Base-by-base conservation (phyloP, 2,329 filamentous ascomycete species). In the Aspergillus latus region DNA sequence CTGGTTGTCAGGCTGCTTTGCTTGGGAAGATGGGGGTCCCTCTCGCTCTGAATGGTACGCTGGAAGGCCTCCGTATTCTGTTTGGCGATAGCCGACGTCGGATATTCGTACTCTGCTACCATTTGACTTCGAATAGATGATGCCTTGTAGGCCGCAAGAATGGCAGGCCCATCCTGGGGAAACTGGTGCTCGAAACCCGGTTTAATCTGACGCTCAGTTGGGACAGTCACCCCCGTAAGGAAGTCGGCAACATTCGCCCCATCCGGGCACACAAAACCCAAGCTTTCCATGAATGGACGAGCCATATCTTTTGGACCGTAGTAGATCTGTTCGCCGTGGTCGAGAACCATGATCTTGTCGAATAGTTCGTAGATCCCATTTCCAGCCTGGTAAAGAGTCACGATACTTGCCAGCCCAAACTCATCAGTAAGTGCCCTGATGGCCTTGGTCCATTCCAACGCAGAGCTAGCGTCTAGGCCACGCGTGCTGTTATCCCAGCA, bases 401-500 rank as follows among this genome's bases (percentile, higher is more conserved):
- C 82, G 46, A 86, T 82, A 2, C 82, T 80, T 0, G 82, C 72
- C 2, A 85, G 73, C 0, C 82, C 82, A 4, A 82, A 73, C 1
- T 84, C 76, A 56, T 87, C 82, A 0, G 84, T 86, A 77, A 87
- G 75, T 8, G 81, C 78, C 5, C 85, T 74, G 10, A 87, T 69
- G 1, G 82, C 80, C 61, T 82, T 82, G 39, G 78, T 75, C 59
- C 79, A 85, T 45, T 84, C 78, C 2, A 85, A 71, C 2, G 84
- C 84, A 4, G 82, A 85, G 64, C 79, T 84, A 1, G 84, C 83
- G 65, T 88, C 85, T 1, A 87, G 75, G 50, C 85, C 85, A 52
- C 84, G 70, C 0, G 85, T 88, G 2, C 77, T 80, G 66, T 87
- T 87, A 58, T 88, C 85, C 84, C 84, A 87, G 68, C 81, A 85